Base-by-base conservation (phyloP, 2,329 filamentous ascomycete genomes). In the Ceratocystiopsis brevicomis region DNA sequence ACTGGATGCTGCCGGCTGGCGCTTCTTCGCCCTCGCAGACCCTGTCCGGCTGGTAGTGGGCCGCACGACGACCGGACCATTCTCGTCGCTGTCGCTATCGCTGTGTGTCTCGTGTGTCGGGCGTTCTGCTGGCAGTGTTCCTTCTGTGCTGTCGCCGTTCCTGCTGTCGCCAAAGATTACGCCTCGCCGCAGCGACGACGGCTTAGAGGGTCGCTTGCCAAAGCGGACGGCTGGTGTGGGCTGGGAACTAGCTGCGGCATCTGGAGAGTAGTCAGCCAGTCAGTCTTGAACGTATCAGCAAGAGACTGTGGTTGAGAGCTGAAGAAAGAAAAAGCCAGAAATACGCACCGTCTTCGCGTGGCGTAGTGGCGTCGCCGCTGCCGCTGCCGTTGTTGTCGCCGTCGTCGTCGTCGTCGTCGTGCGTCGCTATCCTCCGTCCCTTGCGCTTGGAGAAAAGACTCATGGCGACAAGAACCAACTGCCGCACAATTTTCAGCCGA, bases 361-460 rank as follows among this genome's bases (percentile, higher is more conserved):
- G 25, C 25, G 25, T 11, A 9, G 5, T 30, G 5, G 25, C 47
- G 35, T 40, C 50, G 2, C 52, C 45, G 2, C 49, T 46, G 5
- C 42, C 48, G 42, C 2, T 44, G 16, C 19, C n/a, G 38, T n/a
- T n/a, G n/a, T n/a, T n/a, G n/a, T n/a, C n/a, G n/a, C n/a, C n/a
- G n/a, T n/a, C 42, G 36, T 64, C 63, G 1, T 77, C 78, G 4
- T 82, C 76, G 13, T 78, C 74, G 38, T 84, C 81, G 37, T 74
- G 67, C 0, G 74, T 66, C 39, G 76, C 79, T 52, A 94, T 81
- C 54, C 86, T 81, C 50, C 82, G 79, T 39, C 82, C 77, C 52
- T 90, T 86, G 49, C 73, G 62, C 53, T 73, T 78, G 1, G 62
- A 64, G 45, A 78, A 77, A 6, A 68, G 60, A 49, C 63, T 69